These are phyloP conservation scores for Puccinia polysora DNA, from an alignment of 1,284 basidiomycete species.

Conservation along the genomic window DNA sequence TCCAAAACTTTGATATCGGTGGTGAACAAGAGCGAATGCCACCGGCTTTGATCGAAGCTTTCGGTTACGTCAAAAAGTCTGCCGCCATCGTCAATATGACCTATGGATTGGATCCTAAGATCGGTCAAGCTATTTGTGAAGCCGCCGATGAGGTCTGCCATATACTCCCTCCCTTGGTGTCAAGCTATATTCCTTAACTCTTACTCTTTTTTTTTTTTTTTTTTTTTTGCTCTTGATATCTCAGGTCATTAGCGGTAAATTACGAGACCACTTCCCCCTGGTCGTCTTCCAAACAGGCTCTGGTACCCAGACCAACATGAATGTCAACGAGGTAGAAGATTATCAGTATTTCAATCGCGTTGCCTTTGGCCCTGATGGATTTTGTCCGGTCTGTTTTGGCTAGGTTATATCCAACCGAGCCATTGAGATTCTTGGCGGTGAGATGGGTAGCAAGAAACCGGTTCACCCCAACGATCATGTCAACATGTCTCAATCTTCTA, in stretches of 20 bases:
- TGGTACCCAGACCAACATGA: slow-evolving; percentile 99
- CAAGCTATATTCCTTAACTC: not conserved
- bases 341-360: not conserved
- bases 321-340: slow-evolving; percentile 77
- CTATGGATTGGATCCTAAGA: slow-evolving; percentile 84
- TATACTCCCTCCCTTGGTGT: not conserved
- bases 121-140: slow-evolving; percentile 81
- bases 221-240: not conserved
- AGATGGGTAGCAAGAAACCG: slow-evolving; percentile 91
- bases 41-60: slow-evolving; percentile 89
- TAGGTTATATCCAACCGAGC: slow-evolving; percentile 97
- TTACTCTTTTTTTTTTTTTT: not conserved
- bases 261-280: slow-evolving; percentile 91
- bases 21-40: slow-evolving; percentile 89
- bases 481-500: slow-evolving; percentile 98
- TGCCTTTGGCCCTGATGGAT: not conserved
- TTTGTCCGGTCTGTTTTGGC: not conserved
- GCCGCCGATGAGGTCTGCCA: slow-evolving; percentile 82
- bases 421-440: slow-evolving; percentile 91
- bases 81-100: slow-evolving; percentile 83
- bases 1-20: slow-evolving; percentile 99
- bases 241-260: slow-evolving; percentile 89
- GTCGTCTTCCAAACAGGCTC: slow-evolving; percentile 99
- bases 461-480: slow-evolving; percentile 99
- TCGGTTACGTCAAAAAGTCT: slow-evolving; percentile 96